Evolutionary conservation across 73 alveolate species (phyloP), one percentile per base, ranked within the genome.

Genomic region (Stentor coeruleus): DNA sequence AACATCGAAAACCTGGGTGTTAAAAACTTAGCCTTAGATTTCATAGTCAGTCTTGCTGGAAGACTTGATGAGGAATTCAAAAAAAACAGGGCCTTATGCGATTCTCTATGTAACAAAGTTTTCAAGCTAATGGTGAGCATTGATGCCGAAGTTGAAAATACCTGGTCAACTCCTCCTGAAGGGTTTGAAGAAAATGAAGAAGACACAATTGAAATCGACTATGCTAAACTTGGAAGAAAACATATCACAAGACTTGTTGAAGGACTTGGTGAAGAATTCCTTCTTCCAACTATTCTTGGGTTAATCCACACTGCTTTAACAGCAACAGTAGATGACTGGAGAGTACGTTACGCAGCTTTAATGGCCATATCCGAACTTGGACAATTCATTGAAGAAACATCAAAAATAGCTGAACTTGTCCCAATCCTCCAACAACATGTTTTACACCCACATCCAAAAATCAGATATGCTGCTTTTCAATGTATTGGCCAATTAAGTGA

Each of bases 401-500:
- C 36, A 4, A 87, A 87, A 81, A 84, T 91, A 66, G 59, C 85
- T 41, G 88, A 85, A 0, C 84, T 91, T 87, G 82, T 91, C 76
- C 96, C 93, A 36, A 84, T 59, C 3, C 88, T 90, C 31, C 77
- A 83, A 40, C 58, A 59, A 14, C 93, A 92, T 80, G 77, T 74
- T 15, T 41, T 38, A 2, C 93, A 86, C 86, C 77, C 79, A 0
- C 83, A 91, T 73, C 92, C 98, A 33, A 93, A 93, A 87, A 85
- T 95, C 84, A 90, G 98, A 80, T 93, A 90, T 83, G 94, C 99
- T 40, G 97, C 99, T 31, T 83, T 93, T 66, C 96, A 95, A 81
- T 89, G 97, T 58, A 80, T 95, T 11, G 96, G 97, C 59, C 89
- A 87, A 74, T 83, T 95, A 41, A 85, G 95, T 39, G 95, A 89